Evolutionary conservation across 495 filamentous ascomycete genomes (phyloP), one percentile per base, ranked within the genome.

Genomic region (Platismatia glauca): DNA sequence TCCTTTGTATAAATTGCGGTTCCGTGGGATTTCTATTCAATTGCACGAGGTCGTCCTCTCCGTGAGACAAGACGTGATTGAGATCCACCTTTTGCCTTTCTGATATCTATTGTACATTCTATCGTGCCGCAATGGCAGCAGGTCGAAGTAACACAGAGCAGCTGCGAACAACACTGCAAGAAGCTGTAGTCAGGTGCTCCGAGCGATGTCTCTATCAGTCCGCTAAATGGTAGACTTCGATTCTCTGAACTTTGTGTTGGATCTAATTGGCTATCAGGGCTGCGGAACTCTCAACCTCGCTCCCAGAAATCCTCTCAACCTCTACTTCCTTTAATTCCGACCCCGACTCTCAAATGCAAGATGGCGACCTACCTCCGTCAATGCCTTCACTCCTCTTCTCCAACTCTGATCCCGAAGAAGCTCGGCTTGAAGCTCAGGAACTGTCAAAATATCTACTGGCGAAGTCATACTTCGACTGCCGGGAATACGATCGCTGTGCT

Each of bases 131-230:
- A 15, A 75, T 75, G 73, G 57, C 65, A 22, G 57, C 77, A 33
- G 72, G 69, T 15, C 60, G 48, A 41, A 67, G 66, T 46, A 71
- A 77, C 29, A 62, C 66, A 53, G 67, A 71, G 22, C 67, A 82
- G 62, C 73, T 87, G 34, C 79, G 84, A 70, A 81, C 78, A 31
- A 80, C 86, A 12, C 80, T 97, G 50, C 89, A 95, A 70, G 85
- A 88, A 62, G 90, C 93, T 29, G 85, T 90, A 0, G 80, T 95
- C 3, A 90, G 91, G 69, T 97, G 91, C 78, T 94, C 90, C 1
- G 95, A 99, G 67, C 79, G 95, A 70, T 96, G 95, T 76, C 82
- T 99, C 4, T 97, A 96, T 72, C 91, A 97, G 66, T 91, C 91
- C 20, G 86, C 95, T 18, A 99, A 97, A 86, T 97, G 95, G 94